These are phyloP conservation scores for Knoxia roxburghii DNA, from an alignment of 257 asterid genomes.

Conservation along the genomic window DNA sequence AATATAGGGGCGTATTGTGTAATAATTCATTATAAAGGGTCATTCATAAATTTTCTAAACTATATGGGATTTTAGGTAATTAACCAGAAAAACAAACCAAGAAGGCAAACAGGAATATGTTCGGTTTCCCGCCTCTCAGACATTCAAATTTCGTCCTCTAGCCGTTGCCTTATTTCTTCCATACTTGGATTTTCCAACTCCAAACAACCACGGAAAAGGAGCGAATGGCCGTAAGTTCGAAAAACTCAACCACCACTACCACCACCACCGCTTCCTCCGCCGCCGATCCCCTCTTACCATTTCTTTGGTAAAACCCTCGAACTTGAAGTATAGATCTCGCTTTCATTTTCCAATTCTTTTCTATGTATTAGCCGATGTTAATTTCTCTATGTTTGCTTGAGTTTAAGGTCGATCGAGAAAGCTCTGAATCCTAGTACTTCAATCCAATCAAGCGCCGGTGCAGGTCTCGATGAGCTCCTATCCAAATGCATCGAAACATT, in stretches of 20 bases:
- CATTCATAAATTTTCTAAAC: too few relatives aligned
- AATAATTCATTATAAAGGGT: too few relatives aligned
- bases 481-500: conserved; percentile 49
- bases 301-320: conserved; percentile 41
- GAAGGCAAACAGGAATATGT: too few relatives aligned
- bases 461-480: conserved; percentile 40
- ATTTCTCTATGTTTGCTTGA: conserved; percentile 11
- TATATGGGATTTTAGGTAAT: too few relatives aligned
- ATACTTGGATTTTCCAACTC: not conserved
- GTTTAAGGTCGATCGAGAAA: conserved; percentile 50
- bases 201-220: conserved; percentile 6
- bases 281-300: conserved; percentile 58
- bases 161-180: not conserved
- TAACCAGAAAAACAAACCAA: too few relatives aligned
- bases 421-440: conserved; percentile 29
- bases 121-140: conserved; percentile 7
- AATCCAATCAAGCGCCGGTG: conserved; percentile 15
- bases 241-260: conserved; percentile 21
- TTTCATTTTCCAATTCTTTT: not conserved
- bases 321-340: not conserved
- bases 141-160: not conserved
- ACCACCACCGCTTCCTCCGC: conserved; percentile 23
- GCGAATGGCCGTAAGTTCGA: conserved; percentile 51
- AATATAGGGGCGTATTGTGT: too few relatives aligned
- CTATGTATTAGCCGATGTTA: conserved; percentile 3